phyloP scores from a whole-genome alignment of 176 grass and related monocot genomes.

The Rhynchospora breviuscula region DNA sequence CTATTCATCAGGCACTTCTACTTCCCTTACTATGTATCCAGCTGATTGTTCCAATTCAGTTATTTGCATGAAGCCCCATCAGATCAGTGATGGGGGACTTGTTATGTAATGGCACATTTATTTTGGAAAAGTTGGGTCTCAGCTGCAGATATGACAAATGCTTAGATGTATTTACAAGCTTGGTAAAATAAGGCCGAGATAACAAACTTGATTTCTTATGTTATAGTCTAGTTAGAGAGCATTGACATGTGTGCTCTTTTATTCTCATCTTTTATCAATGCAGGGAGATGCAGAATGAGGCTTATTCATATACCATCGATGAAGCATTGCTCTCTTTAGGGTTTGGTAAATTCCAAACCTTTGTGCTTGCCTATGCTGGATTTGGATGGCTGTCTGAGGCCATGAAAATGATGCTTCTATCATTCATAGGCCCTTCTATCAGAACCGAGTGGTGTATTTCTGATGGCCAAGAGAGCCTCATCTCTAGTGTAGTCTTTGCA shows the following conservation, averaged over 20 bases:
- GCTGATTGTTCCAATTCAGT: no score
- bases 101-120: background rate
- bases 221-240: background rate
- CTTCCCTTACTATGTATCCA: no score
- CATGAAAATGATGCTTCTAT: constrained; percentile 86
- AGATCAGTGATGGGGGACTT: background rate
- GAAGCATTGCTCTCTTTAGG: constrained; percentile 53
- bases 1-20: no score
- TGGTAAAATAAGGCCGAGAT: no score
- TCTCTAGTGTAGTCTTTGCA: constrained; percentile 74
- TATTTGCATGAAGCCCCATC: background rate
- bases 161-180: no score
- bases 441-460: constrained; percentile 56
- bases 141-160: background rate
- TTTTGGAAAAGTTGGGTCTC: background rate
- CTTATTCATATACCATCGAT: constrained; percentile 59
- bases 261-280: background rate
- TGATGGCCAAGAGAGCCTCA: constrained; percentile 44
- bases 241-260: background rate
- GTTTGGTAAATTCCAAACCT: constrained; percentile 69
- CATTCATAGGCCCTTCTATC: constrained; percentile 66
- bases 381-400: constrained; percentile 71
- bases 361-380: constrained; percentile 71
- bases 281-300: constrained; percentile 35
- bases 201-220: background rate